A percentile compares a stretch with the other conserved stretches of the same genome.
These are phyloP conservation scores for Erigeron philadelphicus DNA, from an alignment of 140 eudicot genomes.

Conservation along the genomic window DNA sequence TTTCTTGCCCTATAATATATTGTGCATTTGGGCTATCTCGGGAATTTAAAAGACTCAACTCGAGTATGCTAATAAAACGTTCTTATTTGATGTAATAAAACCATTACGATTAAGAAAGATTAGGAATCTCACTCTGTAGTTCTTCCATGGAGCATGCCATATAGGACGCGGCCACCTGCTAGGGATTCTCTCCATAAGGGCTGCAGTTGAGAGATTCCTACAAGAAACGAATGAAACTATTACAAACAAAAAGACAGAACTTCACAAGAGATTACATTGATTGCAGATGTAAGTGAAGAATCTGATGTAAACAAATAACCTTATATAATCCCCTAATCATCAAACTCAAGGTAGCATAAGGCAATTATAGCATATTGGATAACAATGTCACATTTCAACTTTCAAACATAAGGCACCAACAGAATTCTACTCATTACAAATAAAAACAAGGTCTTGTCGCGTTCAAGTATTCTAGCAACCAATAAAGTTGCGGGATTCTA, in stretches of 20 bases:
- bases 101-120: background rate
- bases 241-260: background rate
- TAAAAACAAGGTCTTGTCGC: too few relatives aligned
- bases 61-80: background rate
- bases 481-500: too few relatives aligned
- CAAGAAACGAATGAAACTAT: constrained; percentile 11
- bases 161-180: constrained; percentile 96
- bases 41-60: background rate
- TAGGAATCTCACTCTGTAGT: constrained; percentile 65
- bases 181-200: constrained; percentile 95
- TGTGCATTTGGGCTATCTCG: background rate
- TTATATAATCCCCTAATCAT: background rate
- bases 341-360: too few relatives aligned
- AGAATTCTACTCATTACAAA: too few relatives aligned
- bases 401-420: too few relatives aligned
- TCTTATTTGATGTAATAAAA: background rate
- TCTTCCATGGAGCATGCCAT: constrained; percentile 97
- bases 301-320: background rate
- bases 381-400: too few relatives aligned
- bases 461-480: too few relatives aligned
- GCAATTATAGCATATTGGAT: too few relatives aligned
- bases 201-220: constrained; percentile 74
- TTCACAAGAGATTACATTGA: background rate
- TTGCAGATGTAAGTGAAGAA: background rate
- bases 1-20: background rate